These are phyloP conservation scores for Talaromyces sp. DNA, from an alignment of 2,329 filamentous ascomycete species.

Conservation along the genomic window DNA sequence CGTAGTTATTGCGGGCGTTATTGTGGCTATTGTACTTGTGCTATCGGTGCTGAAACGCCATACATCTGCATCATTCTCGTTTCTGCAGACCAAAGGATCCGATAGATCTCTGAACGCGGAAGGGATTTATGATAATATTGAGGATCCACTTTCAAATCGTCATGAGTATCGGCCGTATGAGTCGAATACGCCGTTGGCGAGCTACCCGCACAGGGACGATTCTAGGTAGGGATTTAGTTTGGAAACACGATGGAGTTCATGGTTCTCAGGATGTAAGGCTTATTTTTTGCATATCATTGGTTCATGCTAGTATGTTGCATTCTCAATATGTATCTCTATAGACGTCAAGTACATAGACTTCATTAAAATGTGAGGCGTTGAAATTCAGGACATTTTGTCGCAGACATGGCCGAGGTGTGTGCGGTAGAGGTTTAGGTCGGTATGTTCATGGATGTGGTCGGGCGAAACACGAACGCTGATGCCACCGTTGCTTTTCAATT, in stretches of 20 bases:
- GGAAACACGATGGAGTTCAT: too few relatives aligned
- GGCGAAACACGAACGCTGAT: too few relatives aligned
- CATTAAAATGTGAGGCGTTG: not conserved
- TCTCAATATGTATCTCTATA: not conserved
- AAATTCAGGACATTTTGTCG: too few relatives aligned
- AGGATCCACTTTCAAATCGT: not conserved
- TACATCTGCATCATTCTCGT: not conserved
- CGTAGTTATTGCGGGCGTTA: slow-evolving; percentile 14
- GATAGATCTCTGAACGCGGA: not conserved
- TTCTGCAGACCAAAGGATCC: not conserved
- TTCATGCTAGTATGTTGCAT: not conserved
- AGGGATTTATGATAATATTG: not conserved
- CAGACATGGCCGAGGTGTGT: too few relatives aligned
- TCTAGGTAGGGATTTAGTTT: not conserved
- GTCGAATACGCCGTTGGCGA: not conserved
- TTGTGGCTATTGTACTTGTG: not conserved
- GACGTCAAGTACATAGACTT: not conserved
- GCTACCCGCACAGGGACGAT: not conserved
- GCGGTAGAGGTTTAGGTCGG: too few relatives aligned
- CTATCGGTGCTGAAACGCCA: slow-evolving; percentile 12
- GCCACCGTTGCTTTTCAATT: too few relatives aligned
- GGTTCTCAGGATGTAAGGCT: too few relatives aligned
- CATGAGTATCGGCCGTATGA: slow-evolving; percentile 5
- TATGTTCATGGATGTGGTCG: too few relatives aligned
- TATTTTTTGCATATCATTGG: not conserved